Conservation (phyloP, 2,329 filamentous ascomycete genomes). For the Colletotrichum tanaceti region DNA sequence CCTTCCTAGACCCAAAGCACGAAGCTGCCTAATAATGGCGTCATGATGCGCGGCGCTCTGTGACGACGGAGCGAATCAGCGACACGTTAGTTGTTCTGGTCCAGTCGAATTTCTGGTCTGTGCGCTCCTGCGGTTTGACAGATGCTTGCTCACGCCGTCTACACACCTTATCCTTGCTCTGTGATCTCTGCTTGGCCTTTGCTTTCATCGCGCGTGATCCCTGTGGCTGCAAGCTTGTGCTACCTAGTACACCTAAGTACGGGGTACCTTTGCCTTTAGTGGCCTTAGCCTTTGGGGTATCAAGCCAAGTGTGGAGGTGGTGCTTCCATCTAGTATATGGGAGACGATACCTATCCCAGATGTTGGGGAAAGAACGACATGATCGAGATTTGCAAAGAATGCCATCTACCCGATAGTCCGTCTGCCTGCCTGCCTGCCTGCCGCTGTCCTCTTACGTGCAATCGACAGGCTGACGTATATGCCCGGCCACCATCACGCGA, state of each 20-base stretch:
- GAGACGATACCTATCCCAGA: constrained; percentile 14
- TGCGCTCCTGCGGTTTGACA: constrained; percentile 12
- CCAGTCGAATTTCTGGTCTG: constrained; percentile 13
- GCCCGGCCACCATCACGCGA: constrained; percentile 27
- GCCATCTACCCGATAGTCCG: constrained; percentile 27
- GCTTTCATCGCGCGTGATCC: constrained; percentile 11
- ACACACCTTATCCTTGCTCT: neutral
- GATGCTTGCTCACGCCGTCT: constrained; percentile 1
- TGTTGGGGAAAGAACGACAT: constrained; percentile 20
- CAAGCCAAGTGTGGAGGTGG: constrained; percentile 30
- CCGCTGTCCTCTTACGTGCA: constrained; percentile 22
- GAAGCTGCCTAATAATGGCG: constrained; percentile 22
- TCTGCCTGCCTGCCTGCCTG: neutral
- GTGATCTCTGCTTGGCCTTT: constrained; percentile 14
- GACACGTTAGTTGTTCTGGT: neutral
- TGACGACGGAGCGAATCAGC: constrained; percentile 19
- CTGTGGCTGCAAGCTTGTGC: constrained; percentile 36
- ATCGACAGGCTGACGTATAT: constrained; percentile 39
- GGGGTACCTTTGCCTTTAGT: neutral
- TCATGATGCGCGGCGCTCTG: constrained; percentile 24
- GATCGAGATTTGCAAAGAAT: constrained; percentile 39
- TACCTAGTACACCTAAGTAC: no score
- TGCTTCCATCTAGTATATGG: constrained; percentile 14
- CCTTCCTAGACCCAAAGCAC: constrained; percentile 29
- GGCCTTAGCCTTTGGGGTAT: neutral